Base-by-base conservation (phyloP, 2,329 filamentous ascomycete species). In the Paecilomyces formosus region DNA sequence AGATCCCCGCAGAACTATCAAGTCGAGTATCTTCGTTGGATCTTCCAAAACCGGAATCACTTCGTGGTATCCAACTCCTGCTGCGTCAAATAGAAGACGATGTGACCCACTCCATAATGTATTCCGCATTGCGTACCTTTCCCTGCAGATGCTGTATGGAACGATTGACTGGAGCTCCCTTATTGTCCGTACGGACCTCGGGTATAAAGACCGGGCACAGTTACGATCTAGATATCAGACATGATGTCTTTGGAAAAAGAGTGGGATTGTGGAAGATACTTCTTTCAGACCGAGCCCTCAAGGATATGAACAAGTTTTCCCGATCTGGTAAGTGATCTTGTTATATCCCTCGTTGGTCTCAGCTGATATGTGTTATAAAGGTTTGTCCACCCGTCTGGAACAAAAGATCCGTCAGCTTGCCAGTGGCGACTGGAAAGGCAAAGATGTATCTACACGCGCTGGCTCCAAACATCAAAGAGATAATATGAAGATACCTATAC, bases 261-360 rank as follows among this genome's bases (percentile, higher is more conserved):
- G n/a, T 65, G 5, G 64, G 65, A 1, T 8, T 55, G 5, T 67
- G 64, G 65, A 66, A 66, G 49, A 58, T 66, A 1, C 49, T 64
- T 12, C 54, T 67, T 0, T 65, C 65, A 11, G 54, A 57, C 1
- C 22, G 30, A 0, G 64, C 64, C n/a, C 59, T 64, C 11, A 60
- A 53, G 0, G 60, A 52, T 33, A 13, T 57, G 3, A 61, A 58
- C 21, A 59, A 50, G 18, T 24, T 63, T 6, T 51, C 54, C 9
- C 53, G 53, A 4, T 54, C 53, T 54, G 53, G 53, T 54, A 54
- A 30, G 30, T 9, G 13, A 13, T 39, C n/a, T n/a, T 39, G 35
- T 39, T 13, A n/a, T n/a, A 6, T 15, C 2, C 35, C n/a, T n/a
- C 13, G n/a, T 39, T 13, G 35, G 13, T 39, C 35, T 39, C 35